Conservation (phyloP, 371 early-diverging fungal genomes). For the Smittium mucronatum region DNA sequence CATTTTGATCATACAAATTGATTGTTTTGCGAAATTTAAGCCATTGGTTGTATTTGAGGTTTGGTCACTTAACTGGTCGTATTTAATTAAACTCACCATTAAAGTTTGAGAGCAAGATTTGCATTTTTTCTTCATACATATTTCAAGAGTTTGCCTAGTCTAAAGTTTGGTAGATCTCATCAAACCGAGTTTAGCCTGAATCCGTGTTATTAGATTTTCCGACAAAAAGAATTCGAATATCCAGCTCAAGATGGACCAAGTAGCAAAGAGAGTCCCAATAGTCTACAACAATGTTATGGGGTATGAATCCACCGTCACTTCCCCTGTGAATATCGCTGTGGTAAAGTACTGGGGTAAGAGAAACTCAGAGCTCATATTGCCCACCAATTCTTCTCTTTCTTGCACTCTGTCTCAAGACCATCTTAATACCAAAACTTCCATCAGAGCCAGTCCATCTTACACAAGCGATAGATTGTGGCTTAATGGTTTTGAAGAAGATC, state of each 20-base stretch:
- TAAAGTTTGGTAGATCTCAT: too few species aligned
- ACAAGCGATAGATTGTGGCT: slow-evolving; percentile 74
- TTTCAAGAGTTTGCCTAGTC: too few species aligned
- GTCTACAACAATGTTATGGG: slow-evolving; percentile 12
- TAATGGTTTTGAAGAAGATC: slow-evolving; percentile 80
- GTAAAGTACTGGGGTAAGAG: slow-evolving; percentile 99
- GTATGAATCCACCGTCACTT: slow-evolving; percentile 65
- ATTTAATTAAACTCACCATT: too few species aligned
- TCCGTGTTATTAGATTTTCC: too few species aligned
- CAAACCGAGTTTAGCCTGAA: too few species aligned
- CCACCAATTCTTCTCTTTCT: slow-evolving; percentile 93
- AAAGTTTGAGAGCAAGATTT: too few species aligned
- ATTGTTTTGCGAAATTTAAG: too few species aligned
- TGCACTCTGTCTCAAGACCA: slow-evolving; percentile 92
- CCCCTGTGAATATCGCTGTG: slow-evolving; percentile 98
- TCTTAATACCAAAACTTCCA: slow-evolving; percentile 85
- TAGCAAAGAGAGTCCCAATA: neutral
- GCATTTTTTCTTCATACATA: too few species aligned
- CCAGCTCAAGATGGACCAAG: neutral
- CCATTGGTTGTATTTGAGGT: too few species aligned
- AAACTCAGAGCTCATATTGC: slow-evolving; percentile 75
- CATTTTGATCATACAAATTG: too few species aligned
- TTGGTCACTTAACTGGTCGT: too few species aligned
- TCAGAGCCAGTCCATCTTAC: slow-evolving; percentile 55
- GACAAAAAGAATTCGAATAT: too few species aligned